Base-by-base conservation (phyloP, 495 filamentous ascomycete species). In the Parathielavia hyrcaniae region DNA sequence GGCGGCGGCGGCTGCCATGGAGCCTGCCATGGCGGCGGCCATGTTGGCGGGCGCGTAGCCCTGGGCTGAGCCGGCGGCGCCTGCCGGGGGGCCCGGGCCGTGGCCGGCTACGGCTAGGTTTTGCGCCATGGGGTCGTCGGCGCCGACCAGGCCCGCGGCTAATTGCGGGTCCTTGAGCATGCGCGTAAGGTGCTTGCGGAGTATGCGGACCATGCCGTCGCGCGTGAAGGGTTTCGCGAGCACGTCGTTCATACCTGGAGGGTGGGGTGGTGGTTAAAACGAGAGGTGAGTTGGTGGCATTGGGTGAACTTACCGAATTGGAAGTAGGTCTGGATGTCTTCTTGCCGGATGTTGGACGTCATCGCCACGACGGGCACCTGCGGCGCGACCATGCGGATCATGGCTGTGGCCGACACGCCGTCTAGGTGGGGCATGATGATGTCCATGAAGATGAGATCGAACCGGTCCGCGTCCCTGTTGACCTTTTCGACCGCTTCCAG, bases 391-490 rank as follows among this genome's bases (percentile, higher is more conserved):
- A 96, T 89, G 55, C 95, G 86, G 61, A 98, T 96, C 57, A 95
- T 83, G 66, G 91, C 88, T 48, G 91, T 96, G 23, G 93, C 93
- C 11, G 91, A 95, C 32, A 97, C 90, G 50, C 93, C 93, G 67
- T 97, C 93, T 17, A 98, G 77, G 65, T 92, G 86, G 16, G 93
- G 93, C 92, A 98, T 97, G 59, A 97, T 95, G 63, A 98, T 97
- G 74, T 97, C 95, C 93, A 98, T 98, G 44, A 97, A 81, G 45
- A 98, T 90, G 41, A 98, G 73, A 67, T 97, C 91, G 71, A 95
- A 97, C 36, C 88, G 89, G 17, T 84, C 83, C 34, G 67, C 57
- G 16, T 87, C 86, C 35, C 78, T 75, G 67, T 89, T 90, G 66
- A 96, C 85, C 70, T 95, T 97, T 69, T 89, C 90, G 41, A 97